Evolutionary conservation across 148 eudicot species (phyloP).

Genomic region (Polygonum aviculare): DNA sequence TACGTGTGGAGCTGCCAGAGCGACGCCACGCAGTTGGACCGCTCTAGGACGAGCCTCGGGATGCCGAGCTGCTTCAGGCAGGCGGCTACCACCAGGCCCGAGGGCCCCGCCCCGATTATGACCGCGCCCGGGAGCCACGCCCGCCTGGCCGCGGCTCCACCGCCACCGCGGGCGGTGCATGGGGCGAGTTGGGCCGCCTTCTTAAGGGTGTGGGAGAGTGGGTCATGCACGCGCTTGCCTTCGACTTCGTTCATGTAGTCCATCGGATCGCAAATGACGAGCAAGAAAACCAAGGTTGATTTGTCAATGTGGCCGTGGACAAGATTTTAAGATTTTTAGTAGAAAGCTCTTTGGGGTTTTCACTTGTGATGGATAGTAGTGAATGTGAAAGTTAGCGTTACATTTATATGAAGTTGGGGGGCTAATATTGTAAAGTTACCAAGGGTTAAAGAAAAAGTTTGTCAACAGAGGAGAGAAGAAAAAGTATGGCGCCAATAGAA

Average conservation of each 20-base stretch:
- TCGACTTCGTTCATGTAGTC: constrained; percentile 22
- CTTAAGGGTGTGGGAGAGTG: background rate
- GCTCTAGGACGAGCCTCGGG: constrained; percentile 30
- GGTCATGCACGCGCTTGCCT: constrained; percentile 1
- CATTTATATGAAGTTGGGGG: background rate
- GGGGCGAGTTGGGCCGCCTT: background rate
- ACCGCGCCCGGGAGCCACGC: constrained; percentile 13
- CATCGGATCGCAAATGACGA: background rate
- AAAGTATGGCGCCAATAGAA: background rate
- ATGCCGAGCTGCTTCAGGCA: constrained; percentile 32
- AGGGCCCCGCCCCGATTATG: constrained; percentile 50
- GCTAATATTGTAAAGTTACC: too few species aligned
- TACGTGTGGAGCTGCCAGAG: constrained; percentile 48
- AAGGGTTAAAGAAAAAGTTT: background rate
- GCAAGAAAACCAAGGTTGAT: too few species aligned
- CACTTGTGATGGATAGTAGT: background rate
- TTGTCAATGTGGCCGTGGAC: too few species aligned
- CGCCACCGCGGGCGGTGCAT: background rate
- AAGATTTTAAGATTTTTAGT: too few species aligned
- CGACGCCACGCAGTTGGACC: constrained; percentile 37
- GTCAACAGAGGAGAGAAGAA: too few species aligned
- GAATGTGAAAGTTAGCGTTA: background rate
- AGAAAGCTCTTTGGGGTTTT: background rate
- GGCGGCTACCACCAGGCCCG: constrained; percentile 43
- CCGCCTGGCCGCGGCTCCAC: background rate